Base-by-base conservation (phyloP, 2,329 filamentous ascomycete genomes). In the Ascochyta fabae region DNA sequence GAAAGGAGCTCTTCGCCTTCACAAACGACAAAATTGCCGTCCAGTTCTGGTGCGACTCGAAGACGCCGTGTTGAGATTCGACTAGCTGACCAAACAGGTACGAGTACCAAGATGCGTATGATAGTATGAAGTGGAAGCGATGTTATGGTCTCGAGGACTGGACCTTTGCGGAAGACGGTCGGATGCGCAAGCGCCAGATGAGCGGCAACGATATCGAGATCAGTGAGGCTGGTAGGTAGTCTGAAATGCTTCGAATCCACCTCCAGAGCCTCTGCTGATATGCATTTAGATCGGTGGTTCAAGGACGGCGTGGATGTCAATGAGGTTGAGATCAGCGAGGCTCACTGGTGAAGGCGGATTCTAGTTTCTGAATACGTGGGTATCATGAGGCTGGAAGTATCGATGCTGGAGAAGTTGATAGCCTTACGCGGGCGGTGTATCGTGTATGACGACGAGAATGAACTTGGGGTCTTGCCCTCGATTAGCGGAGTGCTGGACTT, bases 1-100 rank as follows among this genome's bases (percentile, higher is more conserved):
- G 91, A 49, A 96, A 96, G 74, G 92, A 96, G 71, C 79, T 96
- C 1, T 96, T 96, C 74, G 82, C 90, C 1, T 95, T 92, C 68
- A 81, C 78, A 0, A 87, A 87, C 34, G 81, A 94, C 74, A 89
- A 86, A 75, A 94, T 93, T 61, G 91, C 91, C 1, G 92, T 96
- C 22, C 91, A 96, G 70, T 96, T 95, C 73, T 96, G 48, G 43
- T 51, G 8, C 13, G 31, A 10, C 5, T 8, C n/a, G 23, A 31
- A 10, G 29, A 5, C 22, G 12, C n/a, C 15, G 15, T 6, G 2
- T n/a, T 16, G 23, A 12, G 19, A 4, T 22, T 29, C 7, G 27
- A 13, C 29, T 19, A 35, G 19, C 47, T 56, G 36, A 50, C 12
- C 3, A 10, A 26, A 6, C 31, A 56, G 91, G 91, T 96, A 94